Evolutionary conservation across 75 land plant species (phyloP).

Genomic region (Adiantum capillusveneris): DNA sequence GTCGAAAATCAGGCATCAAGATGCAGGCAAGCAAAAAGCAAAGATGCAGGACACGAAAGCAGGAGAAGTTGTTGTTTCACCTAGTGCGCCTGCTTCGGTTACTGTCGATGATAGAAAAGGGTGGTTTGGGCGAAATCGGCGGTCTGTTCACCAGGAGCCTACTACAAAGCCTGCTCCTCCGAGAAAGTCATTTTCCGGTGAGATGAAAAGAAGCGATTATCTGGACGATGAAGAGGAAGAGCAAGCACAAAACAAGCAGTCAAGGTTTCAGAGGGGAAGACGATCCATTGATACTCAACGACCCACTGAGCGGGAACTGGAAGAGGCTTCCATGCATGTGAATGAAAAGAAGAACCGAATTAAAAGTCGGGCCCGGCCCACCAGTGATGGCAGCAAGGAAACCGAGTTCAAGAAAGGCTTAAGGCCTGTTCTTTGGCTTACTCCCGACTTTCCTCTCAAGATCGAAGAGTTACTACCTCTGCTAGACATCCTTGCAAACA

Average conservation of each 20-base stretch:
- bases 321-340: too few species aligned
- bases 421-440: conserved; percentile 88
- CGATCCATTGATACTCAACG: conserved; percentile 24
- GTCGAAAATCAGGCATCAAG: conserved; percentile 20
- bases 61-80: neutral
- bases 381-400: conserved; percentile 36
- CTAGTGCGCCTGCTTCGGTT: neutral
- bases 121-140: conserved; percentile 75
- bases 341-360: conserved; percentile 2
- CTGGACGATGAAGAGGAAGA: too few species aligned
- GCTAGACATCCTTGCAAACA: conserved; percentile 84
- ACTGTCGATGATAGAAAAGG: conserved; percentile 58
- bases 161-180: conserved; percentile 48
- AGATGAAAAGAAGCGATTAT: conserved; percentile 59
- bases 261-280: too few species aligned
- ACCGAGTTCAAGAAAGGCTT: conserved; percentile 93
- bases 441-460: conserved; percentile 71
- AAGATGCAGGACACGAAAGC: neutral
- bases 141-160: conserved; percentile 43
- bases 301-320: too few species aligned
- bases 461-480: conserved; percentile 83
- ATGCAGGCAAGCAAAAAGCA: conserved; percentile 13
- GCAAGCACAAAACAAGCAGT: too few species aligned
- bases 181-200: conserved; percentile 55
- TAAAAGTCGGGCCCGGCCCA: conserved; percentile 24